phyloP scores from a whole-genome alignment of 1,139 yeast genomes.

The Yamadazyma membranifaciens region DNA sequence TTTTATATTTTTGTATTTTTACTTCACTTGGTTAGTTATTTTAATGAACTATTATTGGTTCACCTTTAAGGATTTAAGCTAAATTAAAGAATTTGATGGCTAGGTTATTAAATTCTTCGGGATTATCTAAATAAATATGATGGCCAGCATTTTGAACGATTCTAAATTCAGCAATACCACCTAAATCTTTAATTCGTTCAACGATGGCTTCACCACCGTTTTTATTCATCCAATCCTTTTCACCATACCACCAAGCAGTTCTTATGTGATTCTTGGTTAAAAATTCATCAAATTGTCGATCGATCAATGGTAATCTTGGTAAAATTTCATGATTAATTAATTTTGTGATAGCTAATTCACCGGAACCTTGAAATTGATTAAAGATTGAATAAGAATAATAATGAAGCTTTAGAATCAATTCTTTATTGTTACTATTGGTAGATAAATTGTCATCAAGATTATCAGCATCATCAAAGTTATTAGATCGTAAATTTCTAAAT shows the following conservation, averaged over 20 bases:
- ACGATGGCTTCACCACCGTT: conserved; percentile 39
- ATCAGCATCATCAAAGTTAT: conserved; percentile 5
- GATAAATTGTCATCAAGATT: conserved; percentile 2
- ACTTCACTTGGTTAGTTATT: too few relatives aligned
- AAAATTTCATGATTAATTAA: conserved; percentile 41
- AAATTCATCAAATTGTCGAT: conserved; percentile 37
- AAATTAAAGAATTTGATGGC: conserved; percentile 28
- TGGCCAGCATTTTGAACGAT: conserved; percentile 41
- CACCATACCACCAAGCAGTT: conserved; percentile 42
- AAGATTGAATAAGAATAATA: conserved; percentile 43
- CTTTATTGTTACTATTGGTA: conserved; percentile 14
- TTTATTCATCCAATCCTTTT: conserved; percentile 45
- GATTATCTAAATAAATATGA: conserved; percentile 42
- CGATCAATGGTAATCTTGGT: conserved; percentile 41
- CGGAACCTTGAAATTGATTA: conserved; percentile 45
- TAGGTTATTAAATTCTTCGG: conserved; percentile 28
- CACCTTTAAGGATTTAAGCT: not conserved
- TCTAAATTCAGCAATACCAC: conserved; percentile 19
- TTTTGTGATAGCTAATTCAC: conserved; percentile 46
- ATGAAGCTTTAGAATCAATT: conserved; percentile 37
- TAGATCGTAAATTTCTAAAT: conserved; percentile 30
- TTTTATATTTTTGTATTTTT: not conserved
- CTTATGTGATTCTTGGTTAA: conserved; percentile 24
- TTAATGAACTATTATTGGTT: too few relatives aligned
- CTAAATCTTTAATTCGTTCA: conserved; percentile 22